Conservation (phyloP, 352 stramenopile genomes). For the Phytophthora palmivora region DNA sequence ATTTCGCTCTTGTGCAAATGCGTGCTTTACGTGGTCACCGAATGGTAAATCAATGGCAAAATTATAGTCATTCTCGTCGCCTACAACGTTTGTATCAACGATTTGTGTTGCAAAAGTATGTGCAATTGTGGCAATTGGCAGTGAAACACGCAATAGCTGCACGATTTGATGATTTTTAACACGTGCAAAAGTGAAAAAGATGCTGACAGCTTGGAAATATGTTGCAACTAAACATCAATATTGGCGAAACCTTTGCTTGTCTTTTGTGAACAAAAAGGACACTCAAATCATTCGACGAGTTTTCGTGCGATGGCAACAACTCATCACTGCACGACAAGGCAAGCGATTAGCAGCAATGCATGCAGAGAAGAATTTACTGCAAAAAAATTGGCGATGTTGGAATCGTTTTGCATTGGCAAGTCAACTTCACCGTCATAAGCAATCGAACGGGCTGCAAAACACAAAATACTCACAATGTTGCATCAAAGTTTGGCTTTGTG, state of each 20-base stretch:
- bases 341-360: slow-evolving; percentile 17
- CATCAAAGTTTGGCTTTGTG: slow-evolving; percentile 21
- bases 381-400: slow-evolving; percentile 17
- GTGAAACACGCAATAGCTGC: slow-evolving; percentile 39
- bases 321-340: slow-evolving; percentile 15
- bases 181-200: slow-evolving; percentile 30
- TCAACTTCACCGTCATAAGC: slow-evolving; percentile 13
- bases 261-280: slow-evolving; percentile 12
- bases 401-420: not conserved
- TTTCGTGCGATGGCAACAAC: slow-evolving; percentile 34
- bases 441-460: slow-evolving; percentile 15
- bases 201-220: slow-evolving; percentile 36
- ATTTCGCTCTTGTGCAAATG: slow-evolving; percentile 17
- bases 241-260: slow-evolving; percentile 35
- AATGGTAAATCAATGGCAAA: slow-evolving; percentile 35
- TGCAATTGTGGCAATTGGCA: slow-evolving; percentile 41
- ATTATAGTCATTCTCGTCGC: slow-evolving; percentile 1
- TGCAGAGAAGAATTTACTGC: slow-evolving; percentile 11
- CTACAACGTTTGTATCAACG: slow-evolving; percentile 23
- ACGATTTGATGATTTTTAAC: slow-evolving; percentile 42
- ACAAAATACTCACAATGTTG: slow-evolving; percentile 4
- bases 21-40: slow-evolving; percentile 14
- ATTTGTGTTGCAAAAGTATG: slow-evolving; percentile 51
- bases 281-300: slow-evolving; percentile 4
- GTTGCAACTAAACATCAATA: slow-evolving; percentile 26